phyloP scores from a whole-genome alignment of 73 alveolate species.

The Uronychia setigera region DNA sequence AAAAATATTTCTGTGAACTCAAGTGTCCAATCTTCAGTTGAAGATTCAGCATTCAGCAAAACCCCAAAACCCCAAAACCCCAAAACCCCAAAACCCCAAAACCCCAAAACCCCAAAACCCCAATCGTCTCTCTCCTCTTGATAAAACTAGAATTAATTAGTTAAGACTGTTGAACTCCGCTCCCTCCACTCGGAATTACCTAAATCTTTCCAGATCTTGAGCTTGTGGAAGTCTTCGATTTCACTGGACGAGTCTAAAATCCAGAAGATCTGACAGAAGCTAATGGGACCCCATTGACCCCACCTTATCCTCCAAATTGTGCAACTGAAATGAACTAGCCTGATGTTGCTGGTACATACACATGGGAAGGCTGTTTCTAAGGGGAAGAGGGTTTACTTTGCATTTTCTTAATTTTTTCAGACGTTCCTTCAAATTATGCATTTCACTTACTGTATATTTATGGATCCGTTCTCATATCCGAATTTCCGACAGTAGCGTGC shows the following conservation, averaged over 20 bases:
- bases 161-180: no score
- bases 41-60: no score
- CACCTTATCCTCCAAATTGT: not conserved
- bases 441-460: not conserved
- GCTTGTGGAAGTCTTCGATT: constrained; percentile 2
- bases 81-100: no score
- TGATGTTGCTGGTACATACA: not conserved
- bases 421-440: not conserved
- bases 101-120: no score
- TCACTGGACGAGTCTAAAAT: not conserved
- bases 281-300: not conserved
- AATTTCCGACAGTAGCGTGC: no score
- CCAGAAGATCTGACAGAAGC: not conserved
- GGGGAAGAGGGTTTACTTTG: not conserved
- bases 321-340: not conserved
- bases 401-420: not conserved
- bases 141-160: no score
- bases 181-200: no score
- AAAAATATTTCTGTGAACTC: no score
- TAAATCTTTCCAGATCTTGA: not conserved
- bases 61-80: no score
- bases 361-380: no score
- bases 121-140: no score
- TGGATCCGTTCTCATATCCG: not conserved
- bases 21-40: no score